Evolutionary conservation across 306 rosid species (phyloP), one percentile per base, ranked within the genome.

Genomic region (Lagenaria siceraria): DNA sequence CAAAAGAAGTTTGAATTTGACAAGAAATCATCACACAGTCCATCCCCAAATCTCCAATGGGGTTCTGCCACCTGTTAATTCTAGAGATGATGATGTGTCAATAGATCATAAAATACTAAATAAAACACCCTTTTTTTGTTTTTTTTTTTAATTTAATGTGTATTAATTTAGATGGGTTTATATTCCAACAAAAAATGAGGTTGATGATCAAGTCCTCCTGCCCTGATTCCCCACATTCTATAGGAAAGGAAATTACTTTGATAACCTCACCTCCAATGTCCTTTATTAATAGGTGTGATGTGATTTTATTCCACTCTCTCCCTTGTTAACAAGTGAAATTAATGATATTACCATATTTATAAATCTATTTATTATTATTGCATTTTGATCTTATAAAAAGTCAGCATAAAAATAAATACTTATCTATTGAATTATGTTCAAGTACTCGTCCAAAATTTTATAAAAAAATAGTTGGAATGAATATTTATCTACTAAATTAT

Each of bases 1-100:
- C 82, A 83, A 79, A 88, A 81, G 78, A 95, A 85, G 81, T 69
- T 81, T 77, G 43, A 77, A 38, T 76, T 83, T 59, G 19, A 69
- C 19, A 10, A 22, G 75, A 60, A 56, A 76, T 76, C 55, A 76
- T 38, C 35, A 35, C 35, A 35, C 7, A 42, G n/a, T 70, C 65
- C 31, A 53, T n/a, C 43, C 3, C 43, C 35, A 15, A 49, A 17
- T 13, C 2, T 27, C 77, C 77, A 72, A 72, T 72, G 60, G 76
- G 76, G 7, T 46, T 70, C 38, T 46, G 56, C 38, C 76, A 43
- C 24, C 38, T 43, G 58, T 71, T 69, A 71, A 71, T 71, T 71
- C 56, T 22, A 70, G 75, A 38, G 74, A 66, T 42, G 36, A 42
- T 46, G 54, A 46, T 14, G 75, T 70, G 56, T 70, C 38, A 42